Evolutionary conservation across 441 rosid species (phyloP).

Genomic region (Monsonia emarginata): DNA sequence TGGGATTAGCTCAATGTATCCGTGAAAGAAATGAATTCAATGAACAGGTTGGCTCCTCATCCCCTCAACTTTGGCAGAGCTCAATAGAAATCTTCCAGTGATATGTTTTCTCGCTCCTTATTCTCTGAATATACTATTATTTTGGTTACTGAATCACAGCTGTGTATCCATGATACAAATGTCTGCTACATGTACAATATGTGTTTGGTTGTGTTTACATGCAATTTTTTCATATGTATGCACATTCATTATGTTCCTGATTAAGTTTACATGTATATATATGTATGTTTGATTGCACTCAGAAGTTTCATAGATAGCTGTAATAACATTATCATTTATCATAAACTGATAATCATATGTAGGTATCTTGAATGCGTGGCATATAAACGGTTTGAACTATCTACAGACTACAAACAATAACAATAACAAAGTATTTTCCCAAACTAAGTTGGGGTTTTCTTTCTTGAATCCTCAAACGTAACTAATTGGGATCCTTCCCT

Average conservation of each 20-base stretch:
- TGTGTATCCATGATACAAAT: neutral
- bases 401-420: neutral
- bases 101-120: neutral
- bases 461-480: neutral
- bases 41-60: constrained; percentile 55
- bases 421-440: neutral
- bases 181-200: neutral
- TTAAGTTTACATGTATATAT: neutral
- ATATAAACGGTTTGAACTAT: neutral
- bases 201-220: neutral
- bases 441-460: neutral
- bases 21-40: constrained; percentile 85
- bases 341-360: neutral
- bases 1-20: constrained; percentile 75
- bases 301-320: neutral
- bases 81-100: neutral
- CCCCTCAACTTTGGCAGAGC: neutral
- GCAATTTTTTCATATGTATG: neutral
- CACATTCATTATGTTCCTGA: neutral
- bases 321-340: neutral
- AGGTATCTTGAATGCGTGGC: neutral
- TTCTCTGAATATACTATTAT: neutral
- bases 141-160: constrained; percentile 7
- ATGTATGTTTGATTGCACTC: neutral
- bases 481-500: neutral